These are phyloP conservation scores for Eimeria mitis DNA, from an alignment of 169 alveolate species.

Conservation along the genomic window DNA sequence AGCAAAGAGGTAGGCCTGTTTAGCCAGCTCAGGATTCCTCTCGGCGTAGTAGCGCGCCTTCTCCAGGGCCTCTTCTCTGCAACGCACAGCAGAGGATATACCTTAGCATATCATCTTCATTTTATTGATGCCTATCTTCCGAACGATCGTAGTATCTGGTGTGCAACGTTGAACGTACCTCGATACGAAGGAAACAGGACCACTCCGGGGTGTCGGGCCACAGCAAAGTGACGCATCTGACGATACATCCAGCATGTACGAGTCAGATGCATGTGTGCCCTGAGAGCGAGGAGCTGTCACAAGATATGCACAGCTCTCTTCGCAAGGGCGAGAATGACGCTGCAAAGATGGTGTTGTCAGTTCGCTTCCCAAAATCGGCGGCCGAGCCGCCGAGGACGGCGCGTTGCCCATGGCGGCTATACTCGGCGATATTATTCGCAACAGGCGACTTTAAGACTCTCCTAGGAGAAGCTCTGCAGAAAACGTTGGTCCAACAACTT, in stretches of 20 bases:
- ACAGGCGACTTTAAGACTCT: background rate
- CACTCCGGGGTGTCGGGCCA: slow-evolving; percentile 30
- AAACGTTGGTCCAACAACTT: background rate
- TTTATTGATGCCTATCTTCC: background rate
- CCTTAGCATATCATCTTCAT: background rate
- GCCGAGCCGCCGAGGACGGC: slow-evolving; percentile 68
- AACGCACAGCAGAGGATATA: background rate
- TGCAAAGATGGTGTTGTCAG: slow-evolving; percentile 40
- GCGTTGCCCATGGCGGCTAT: slow-evolving; percentile 48
- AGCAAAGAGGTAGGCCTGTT: slow-evolving; percentile 74
- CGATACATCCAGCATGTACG: slow-evolving; percentile 32
- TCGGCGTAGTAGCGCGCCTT: slow-evolving; percentile 80
- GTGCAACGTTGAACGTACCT: slow-evolving; percentile 20
- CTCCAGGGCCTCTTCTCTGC: slow-evolving; percentile 80
- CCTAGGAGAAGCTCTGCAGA: background rate
- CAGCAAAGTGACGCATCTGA: slow-evolving; percentile 58
- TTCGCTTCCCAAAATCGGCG: slow-evolving; percentile 41
- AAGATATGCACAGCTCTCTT: slow-evolving; percentile 42
- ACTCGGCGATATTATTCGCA: background rate
- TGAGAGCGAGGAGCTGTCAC: slow-evolving; percentile 36
- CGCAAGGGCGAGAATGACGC: slow-evolving; percentile 9
- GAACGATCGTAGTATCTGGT: background rate
- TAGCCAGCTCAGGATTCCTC: slow-evolving; percentile 71
- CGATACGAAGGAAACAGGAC: slow-evolving; percentile 22
- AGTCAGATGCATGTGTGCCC: background rate